These are phyloP conservation scores for Acacia pycnantha DNA, from an alignment of 331 rosid species.

Conservation along the genomic window DNA sequence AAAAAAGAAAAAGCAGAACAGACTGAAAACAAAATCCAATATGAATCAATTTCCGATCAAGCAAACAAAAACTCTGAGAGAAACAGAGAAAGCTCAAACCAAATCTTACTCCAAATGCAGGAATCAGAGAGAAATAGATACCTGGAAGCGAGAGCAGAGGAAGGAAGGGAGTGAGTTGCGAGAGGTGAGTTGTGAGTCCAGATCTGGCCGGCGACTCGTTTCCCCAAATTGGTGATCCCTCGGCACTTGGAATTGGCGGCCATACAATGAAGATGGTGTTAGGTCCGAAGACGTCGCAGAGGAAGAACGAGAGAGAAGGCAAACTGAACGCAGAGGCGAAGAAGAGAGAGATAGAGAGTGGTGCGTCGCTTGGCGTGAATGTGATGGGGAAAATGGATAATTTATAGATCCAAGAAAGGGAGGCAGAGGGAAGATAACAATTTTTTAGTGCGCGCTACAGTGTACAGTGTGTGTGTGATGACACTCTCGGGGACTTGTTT, in stretches of 20 bases:
- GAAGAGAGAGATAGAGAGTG: no score
- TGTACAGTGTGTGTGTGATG: background rate
- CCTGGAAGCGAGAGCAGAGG: conserved; percentile 36
- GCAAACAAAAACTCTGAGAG: no score
- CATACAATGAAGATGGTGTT: conserved; percentile 49
- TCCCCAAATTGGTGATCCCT: conserved; percentile 64
- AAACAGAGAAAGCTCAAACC: no score
- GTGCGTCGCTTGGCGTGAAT: background rate
- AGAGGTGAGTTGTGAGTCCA: conserved; percentile 36
- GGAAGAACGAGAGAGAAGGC: background rate
- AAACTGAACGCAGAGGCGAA: no score
- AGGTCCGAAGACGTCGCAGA: background rate
- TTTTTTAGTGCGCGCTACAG: background rate
- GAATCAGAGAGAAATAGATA: no score
- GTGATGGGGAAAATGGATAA: background rate
- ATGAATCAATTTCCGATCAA: no score
- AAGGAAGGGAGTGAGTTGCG: conserved; percentile 8
- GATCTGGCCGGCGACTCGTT: conserved; percentile 58
- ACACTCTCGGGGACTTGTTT: background rate
- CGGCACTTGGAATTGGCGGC: conserved; percentile 85
- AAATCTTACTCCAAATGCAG: no score
- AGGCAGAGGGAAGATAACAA: background rate
- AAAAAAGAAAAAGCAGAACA: no score
- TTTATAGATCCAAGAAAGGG: background rate
- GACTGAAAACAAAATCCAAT: no score